Conservation (phyloP, 1,139 yeast species). For the Sugiyamaella neomexicana region DNA sequence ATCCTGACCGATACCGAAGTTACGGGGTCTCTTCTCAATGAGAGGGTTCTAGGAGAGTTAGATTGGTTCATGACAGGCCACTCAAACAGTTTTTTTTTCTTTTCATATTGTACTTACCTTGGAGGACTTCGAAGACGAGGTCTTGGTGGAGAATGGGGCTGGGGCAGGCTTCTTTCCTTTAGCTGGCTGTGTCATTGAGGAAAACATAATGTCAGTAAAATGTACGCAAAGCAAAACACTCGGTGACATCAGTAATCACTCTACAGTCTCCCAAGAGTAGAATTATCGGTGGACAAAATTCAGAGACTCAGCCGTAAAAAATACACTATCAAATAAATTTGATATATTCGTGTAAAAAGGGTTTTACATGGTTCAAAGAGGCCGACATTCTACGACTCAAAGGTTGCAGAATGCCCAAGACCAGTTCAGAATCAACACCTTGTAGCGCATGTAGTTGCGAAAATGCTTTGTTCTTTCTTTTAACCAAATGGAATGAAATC, state of each 20-base stretch:
- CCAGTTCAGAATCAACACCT: conserved; percentile 10
- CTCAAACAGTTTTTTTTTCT: no score
- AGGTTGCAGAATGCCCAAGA: no score
- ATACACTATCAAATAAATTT: conserved; percentile 2
- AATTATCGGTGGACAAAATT: conserved; percentile 12
- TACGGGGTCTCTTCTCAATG: conserved; percentile 84
- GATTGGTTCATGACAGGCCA: background rate
- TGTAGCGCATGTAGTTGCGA: background rate
- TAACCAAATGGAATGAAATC: background rate
- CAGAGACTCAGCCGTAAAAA: conserved; percentile 29
- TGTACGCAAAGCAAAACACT: conserved; percentile 16
- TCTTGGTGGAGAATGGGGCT: conserved; percentile 68
- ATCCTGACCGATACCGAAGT: conserved; percentile 94
- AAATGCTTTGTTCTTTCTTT: conserved; percentile 3
- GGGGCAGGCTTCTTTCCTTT: conserved; percentile 81
- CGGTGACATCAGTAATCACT: conserved; percentile 31
- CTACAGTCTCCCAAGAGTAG: conserved; percentile 37
- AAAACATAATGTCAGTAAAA: conserved; percentile 38
- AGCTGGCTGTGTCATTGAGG: conserved; percentile 84
- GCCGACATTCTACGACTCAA: background rate
- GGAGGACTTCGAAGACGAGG: conserved; percentile 41
- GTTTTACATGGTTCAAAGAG: conserved; percentile 7
- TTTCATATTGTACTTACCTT: conserved; percentile 29
- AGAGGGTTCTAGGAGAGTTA: conserved; percentile 57
- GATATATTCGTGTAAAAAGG: conserved; percentile 8